These are phyloP conservation scores for Acacia concinna DNA, from an alignment of 331 rosid genomes.

Conservation along the genomic window DNA sequence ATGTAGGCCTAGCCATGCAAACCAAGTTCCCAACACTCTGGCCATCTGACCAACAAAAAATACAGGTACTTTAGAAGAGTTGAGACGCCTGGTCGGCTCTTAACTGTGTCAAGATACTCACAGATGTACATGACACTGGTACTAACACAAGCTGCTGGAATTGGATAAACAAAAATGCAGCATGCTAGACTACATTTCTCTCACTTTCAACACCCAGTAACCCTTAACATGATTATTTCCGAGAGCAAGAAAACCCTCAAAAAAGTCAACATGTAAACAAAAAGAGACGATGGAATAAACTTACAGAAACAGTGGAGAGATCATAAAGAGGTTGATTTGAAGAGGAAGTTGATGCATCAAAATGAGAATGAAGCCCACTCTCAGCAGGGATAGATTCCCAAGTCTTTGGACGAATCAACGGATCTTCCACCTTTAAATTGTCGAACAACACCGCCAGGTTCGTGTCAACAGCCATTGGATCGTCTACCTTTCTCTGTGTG, in stretches of 20 bases:
- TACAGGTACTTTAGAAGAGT: neutral
- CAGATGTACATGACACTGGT: neutral
- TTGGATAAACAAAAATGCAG: neutral
- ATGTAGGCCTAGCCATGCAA: neutral
- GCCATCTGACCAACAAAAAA: neutral
- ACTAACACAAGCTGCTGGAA: neutral
- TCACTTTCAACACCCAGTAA: conserved; percentile 4
- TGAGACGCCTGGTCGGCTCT: neutral
- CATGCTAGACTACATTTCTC: neutral
- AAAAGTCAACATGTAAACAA: neutral
- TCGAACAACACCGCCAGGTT: conserved; percentile 55
- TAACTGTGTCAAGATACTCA: neutral
- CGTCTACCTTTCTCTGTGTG: neutral
- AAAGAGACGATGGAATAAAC: conserved; percentile 19
- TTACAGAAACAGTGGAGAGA: conserved; percentile 73
- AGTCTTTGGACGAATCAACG: conserved; percentile 72
- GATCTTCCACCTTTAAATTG: conserved; percentile 66
- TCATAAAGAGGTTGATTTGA: conserved; percentile 31
- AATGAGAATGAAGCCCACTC: conserved; percentile 36
- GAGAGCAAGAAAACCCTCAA: neutral
- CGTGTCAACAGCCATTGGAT: conserved; percentile 50
- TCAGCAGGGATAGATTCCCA: conserved; percentile 76
- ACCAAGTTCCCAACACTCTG: conserved; percentile 2
- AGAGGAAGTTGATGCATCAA: conserved; percentile 2
- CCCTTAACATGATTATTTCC: neutral